Conservation (phyloP, 2,329 filamentous ascomycete species). For the Arthroderma uncinatum region DNA sequence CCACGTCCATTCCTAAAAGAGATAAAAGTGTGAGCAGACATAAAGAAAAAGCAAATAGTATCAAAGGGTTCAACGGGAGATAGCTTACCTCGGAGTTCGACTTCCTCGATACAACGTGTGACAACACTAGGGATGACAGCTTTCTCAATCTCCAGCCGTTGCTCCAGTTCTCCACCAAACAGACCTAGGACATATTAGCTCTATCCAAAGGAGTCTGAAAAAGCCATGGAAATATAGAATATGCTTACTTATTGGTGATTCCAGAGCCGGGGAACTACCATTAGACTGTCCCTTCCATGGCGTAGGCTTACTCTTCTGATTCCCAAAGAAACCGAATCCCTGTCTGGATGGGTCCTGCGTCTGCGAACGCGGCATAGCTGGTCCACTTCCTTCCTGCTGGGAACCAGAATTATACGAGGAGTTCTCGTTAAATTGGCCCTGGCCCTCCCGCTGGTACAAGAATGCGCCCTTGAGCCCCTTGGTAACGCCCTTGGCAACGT, state of each 20-base stretch:
- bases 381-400: slow-evolving; percentile 18
- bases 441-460: slow-evolving; percentile 48
- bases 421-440: slow-evolving; percentile 51
- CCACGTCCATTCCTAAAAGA: slow-evolving; percentile 65
- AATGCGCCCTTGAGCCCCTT: slow-evolving; percentile 93
- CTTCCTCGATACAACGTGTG: slow-evolving; percentile 88
- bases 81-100: slow-evolving; percentile 67
- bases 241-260: slow-evolving; percentile 29
- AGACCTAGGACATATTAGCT: slow-evolving; percentile 39
- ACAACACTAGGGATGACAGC: slow-evolving; percentile 83
- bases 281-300: slow-evolving; percentile 33
- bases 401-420: slow-evolving; percentile 52
- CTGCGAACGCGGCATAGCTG: slow-evolving; percentile 28
- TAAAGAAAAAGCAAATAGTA: background rate
- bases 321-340: slow-evolving; percentile 61
- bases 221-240: background rate
- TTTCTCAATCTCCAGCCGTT: slow-evolving; percentile 78
- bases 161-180: slow-evolving; percentile 80
- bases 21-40: background rate
- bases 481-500: slow-evolving; percentile 82
- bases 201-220: too few relatives aligned
- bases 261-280: slow-evolving; percentile 33
- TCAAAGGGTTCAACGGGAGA: background rate
- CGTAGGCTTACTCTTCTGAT: slow-evolving; percentile 35
- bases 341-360: slow-evolving; percentile 41